A percentile compares a stretch with the other conserved stretches of the same genome.
Conservation (phyloP, 805 yeast genomes). For the Sugiyamaella marilandica region DNA sequence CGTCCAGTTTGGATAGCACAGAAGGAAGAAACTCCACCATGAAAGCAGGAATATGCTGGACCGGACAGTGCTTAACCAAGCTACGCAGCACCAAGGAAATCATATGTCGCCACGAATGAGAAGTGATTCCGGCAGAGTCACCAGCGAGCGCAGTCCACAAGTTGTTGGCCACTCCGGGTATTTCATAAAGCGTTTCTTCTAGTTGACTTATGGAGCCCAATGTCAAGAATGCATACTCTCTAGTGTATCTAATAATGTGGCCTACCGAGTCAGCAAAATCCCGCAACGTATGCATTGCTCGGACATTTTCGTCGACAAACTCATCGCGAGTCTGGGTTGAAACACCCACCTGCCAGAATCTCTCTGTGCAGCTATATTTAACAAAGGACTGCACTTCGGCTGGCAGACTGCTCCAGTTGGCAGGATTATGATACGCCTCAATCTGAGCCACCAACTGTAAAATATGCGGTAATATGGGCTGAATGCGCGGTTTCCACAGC, state of each 20-base stretch:
- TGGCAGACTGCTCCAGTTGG: constrained; percentile 84
- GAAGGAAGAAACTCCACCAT: constrained; percentile 75
- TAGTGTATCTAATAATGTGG: constrained; percentile 87
- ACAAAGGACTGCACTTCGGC: constrained; percentile 88
- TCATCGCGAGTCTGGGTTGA: constrained; percentile 91
- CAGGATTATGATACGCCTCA: constrained; percentile 91
- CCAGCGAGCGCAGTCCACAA: constrained; percentile 88
- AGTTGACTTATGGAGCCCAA: constrained; percentile 84
- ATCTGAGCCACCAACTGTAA: constrained; percentile 82
- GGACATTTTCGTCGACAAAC: constrained; percentile 88
- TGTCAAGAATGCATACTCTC: constrained; percentile 91
- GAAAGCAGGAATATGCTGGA: constrained; percentile 57
- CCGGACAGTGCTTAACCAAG: constrained; percentile 84
- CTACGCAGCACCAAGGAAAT: constrained; percentile 83
- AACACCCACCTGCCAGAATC: constrained; percentile 99
- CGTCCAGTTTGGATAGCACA: constrained; percentile 66
- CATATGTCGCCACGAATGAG: constrained; percentile 97
- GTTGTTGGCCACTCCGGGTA: constrained; percentile 71
- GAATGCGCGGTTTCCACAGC: constrained; percentile 90
- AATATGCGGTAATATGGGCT: constrained; percentile 87
- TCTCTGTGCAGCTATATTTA: constrained; percentile 79
- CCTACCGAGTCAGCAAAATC: constrained; percentile 99
- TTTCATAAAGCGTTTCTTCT: constrained; percentile 81
- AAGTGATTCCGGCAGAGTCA: constrained; percentile 76
- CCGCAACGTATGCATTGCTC: constrained; percentile 87